phyloP scores from a whole-genome alignment of 257 asterid genomes.

The Avicennia marina region DNA sequence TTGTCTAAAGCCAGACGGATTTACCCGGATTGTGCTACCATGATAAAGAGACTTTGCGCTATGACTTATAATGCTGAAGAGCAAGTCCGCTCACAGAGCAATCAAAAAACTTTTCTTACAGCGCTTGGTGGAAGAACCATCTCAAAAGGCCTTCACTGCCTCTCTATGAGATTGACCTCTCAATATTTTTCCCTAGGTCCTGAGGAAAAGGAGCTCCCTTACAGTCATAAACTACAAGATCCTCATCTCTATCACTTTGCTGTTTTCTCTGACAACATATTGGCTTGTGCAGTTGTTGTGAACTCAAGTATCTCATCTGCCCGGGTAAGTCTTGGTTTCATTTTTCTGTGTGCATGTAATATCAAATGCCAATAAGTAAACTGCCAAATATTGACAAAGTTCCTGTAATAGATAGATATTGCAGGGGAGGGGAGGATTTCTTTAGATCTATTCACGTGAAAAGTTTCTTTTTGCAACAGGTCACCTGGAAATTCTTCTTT shows the following conservation, averaged over 20 bases:
- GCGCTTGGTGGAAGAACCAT: slow-evolving; percentile 85
- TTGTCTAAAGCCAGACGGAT: slow-evolving; percentile 66
- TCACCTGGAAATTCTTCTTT: no score
- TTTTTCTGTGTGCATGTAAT: neutral
- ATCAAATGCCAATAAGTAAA: slow-evolving; percentile 10
- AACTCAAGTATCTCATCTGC: slow-evolving; percentile 79
- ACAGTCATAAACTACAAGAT: slow-evolving; percentile 50
- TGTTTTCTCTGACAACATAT: slow-evolving; percentile 80
- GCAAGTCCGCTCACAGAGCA: slow-evolving; percentile 61
- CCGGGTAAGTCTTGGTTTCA: slow-evolving; percentile 36
- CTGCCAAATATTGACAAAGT: slow-evolving; percentile 5
- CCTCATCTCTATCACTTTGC: slow-evolving; percentile 76
- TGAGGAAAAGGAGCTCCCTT: slow-evolving; percentile 50
- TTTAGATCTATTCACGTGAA: no score
- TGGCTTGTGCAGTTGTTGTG: slow-evolving; percentile 92
- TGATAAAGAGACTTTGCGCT: slow-evolving; percentile 81
- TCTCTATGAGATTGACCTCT: slow-evolving; percentile 80
- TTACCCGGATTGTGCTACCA: slow-evolving; percentile 84
- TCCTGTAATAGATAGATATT: no score
- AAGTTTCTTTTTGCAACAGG: no score
- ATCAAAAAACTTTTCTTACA: slow-evolving; percentile 64
- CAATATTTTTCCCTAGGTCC: slow-evolving; percentile 70
- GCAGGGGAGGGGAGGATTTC: no score
- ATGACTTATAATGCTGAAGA: slow-evolving; percentile 83
- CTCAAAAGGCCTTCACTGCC: slow-evolving; percentile 89